A percentile compares a stretch with the other conserved stretches of the same genome.
These are phyloP conservation scores for Peribolospora baueri DNA, from an alignment of 768 basidiomycete genomes.

Conservation along the genomic window DNA sequence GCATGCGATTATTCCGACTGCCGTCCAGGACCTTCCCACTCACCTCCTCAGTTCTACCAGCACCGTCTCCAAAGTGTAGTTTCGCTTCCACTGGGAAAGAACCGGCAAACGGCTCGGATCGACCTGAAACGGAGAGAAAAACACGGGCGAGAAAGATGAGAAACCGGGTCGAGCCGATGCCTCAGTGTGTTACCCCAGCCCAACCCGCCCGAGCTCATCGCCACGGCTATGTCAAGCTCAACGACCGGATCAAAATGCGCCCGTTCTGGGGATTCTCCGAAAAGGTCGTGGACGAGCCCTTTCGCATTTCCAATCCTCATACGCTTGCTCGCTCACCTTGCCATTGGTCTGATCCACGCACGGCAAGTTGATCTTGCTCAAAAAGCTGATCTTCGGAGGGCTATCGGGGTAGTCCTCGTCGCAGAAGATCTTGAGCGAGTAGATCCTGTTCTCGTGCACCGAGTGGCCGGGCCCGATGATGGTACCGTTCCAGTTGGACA, in stretches of 20 bases:
- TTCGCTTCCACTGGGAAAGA: slow-evolving; percentile 48
- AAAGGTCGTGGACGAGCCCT: too few relatives aligned
- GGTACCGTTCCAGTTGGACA: slow-evolving; percentile 97
- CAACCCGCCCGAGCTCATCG: not conserved
- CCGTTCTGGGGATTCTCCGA: too few relatives aligned
- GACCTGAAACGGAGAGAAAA: slow-evolving; percentile 24
- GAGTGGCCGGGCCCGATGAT: slow-evolving; percentile 96
- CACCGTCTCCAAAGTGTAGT: slow-evolving; percentile 59
- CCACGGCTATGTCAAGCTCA: not conserved
- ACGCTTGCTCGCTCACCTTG: slow-evolving; percentile 18
- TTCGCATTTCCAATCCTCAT: too few relatives aligned
- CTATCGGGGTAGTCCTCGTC: slow-evolving; percentile 47
- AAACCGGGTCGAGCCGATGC: not conserved
- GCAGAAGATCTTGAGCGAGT: slow-evolving; percentile 75
- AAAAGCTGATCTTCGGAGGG: slow-evolving; percentile 59
- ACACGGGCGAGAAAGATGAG: not conserved
- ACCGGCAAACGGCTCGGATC: slow-evolving; percentile 46
- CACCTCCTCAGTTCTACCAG: slow-evolving; percentile 83
- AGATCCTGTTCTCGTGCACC: slow-evolving; percentile 96
- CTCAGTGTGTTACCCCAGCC: not conserved
- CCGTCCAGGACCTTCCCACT: slow-evolving; percentile 15
- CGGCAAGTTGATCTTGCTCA: slow-evolving; percentile 76
- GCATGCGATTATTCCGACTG: not conserved
- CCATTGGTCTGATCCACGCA: slow-evolving; percentile 58
- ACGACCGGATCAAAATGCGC: not conserved